Base-by-base conservation (phyloP, 2,329 filamentous ascomycete genomes). In the Beauveria sp. region DNA sequence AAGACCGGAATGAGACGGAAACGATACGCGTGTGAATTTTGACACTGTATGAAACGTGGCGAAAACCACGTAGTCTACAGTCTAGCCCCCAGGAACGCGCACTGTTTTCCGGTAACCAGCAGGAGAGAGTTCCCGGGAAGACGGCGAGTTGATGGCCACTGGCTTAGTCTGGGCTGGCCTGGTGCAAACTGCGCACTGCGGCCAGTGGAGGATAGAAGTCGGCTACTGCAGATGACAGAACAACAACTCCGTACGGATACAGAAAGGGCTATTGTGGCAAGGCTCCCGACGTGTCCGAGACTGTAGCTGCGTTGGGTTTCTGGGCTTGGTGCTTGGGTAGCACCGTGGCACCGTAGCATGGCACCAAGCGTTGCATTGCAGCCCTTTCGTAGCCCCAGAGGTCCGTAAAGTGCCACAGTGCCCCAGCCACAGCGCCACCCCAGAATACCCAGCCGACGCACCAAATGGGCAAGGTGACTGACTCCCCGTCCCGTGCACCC, bases 401-500 rank as follows among this genome's bases (percentile, higher is more conserved):
- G 34, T 6, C 34, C 12, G 34, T 28, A 28, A 7, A 28, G 26
- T n/a, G 38, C 38, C 38, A 34, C 43, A 45, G n/a, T 16, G 40
- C 20, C 3, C 2, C 34, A 22, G 52, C 52, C 52, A 55, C 52
- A 20, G 31, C 43, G 54, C 54, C 54, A 55, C 40, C 34, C 34
- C 53, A 24, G 45, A 55, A 20, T n/a, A 28, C 26, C 26, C 14
- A 48, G 43, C 10, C 18, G 42, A 42, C 45, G 55, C 48, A 53
- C 58, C 50, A 60, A 52, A 53, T 53, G 50, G 58, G 58, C 58
- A 60, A 60, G 48, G 58, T 60, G 28, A 49, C 43, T 52, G 34
- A 38, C 34, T 38, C 34, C 57, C 22, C 22, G 22, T 24, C 22
- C 58, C 40, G 57, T 43, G 46, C 53, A 46, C 61, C 34, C 50